These are phyloP conservation scores for Kluyveromyces nonfermentans DNA, from an alignment of 805 yeast species.

Conservation along the genomic window DNA sequence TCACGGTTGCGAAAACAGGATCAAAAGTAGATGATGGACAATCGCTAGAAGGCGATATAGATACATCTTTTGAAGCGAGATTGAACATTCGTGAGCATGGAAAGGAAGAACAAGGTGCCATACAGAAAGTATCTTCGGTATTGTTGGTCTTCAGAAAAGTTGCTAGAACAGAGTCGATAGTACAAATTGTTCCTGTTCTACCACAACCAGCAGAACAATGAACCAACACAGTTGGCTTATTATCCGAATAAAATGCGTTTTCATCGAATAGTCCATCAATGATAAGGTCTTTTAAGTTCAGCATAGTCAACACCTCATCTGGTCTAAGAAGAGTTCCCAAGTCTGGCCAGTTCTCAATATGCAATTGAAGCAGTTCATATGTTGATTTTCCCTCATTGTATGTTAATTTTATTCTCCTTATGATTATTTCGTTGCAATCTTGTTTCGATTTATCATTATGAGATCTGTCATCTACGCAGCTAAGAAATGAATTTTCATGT, in stretches of 20 bases:
- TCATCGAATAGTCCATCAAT: slow-evolving; percentile 20
- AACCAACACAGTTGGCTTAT: slow-evolving; percentile 49
- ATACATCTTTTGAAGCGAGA: not conserved
- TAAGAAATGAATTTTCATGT: not conserved
- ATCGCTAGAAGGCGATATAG: not conserved
- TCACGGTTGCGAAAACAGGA: slow-evolving; percentile 52
- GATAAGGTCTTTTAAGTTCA: slow-evolving; percentile 38
- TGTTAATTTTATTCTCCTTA: slow-evolving; percentile 34
- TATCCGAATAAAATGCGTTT: slow-evolving; percentile 13
- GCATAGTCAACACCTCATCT: slow-evolving; percentile 46
- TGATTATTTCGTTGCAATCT: slow-evolving; percentile 14
- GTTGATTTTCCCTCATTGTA: slow-evolving; percentile 21
- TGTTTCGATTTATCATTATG: slow-evolving; percentile 14
- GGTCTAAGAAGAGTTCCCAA: slow-evolving; percentile 53
- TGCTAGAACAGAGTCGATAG: slow-evolving; percentile 53
- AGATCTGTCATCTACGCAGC: not conserved
- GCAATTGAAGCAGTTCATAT: slow-evolving; percentile 61
- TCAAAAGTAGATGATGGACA: slow-evolving; percentile 28
- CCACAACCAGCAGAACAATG: slow-evolving; percentile 99
- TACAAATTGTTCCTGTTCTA: slow-evolving; percentile 82
- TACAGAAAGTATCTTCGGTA: not conserved
- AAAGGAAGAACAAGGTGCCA: not conserved
- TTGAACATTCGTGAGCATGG: not conserved
- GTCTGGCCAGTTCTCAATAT: slow-evolving; percentile 77
- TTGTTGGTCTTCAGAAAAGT: slow-evolving; percentile 16